Percentiles rank a stretch among this genome's conserved stretches.
These are phyloP conservation scores for Apiospora marii DNA, from an alignment of 2,329 filamentous ascomycete species.

Conservation along the genomic window DNA sequence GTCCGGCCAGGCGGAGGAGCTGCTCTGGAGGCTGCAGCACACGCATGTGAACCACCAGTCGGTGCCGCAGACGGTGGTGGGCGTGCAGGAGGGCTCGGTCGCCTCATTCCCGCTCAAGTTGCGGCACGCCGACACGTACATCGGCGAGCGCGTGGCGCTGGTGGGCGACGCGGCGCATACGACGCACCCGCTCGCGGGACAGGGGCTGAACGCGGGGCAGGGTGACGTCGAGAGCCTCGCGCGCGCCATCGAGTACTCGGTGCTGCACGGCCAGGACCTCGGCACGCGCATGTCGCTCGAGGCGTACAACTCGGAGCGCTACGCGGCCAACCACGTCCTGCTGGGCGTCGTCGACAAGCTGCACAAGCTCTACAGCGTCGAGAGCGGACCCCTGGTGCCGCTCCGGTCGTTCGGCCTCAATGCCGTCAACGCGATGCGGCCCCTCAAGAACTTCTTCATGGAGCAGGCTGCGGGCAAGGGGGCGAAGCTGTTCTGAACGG, in stretches of 20 bases:
- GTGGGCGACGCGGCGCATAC: conserved; percentile 96
- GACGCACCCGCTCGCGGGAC: conserved; percentile 91
- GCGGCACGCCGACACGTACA: conserved; percentile 93
- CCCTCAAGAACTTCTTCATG: conserved; percentile 89
- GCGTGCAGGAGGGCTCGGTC: conserved; percentile 79
- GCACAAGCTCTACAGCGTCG: conserved; percentile 89
- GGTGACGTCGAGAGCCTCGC: conserved; percentile 85
- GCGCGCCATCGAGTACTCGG: conserved; percentile 76
- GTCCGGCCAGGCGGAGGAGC: conserved; percentile 72
- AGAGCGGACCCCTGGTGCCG: conserved; percentile 80
- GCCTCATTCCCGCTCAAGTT: conserved; percentile 92
- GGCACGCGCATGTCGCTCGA: conserved; percentile 82
- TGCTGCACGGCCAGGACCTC: conserved; percentile 86
- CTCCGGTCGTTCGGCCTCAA: conserved; percentile 79
- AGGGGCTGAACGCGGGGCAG: conserved; percentile 93
- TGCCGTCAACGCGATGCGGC: conserved; percentile 76
- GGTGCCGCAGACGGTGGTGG: conserved; percentile 71
- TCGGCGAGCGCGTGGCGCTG: conserved; percentile 86
- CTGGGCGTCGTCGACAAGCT: conserved; percentile 87
- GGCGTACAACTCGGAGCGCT: conserved; percentile 81
- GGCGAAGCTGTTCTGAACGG: conserved; percentile 35
- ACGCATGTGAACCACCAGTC: conserved; percentile 62
- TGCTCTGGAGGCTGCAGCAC: conserved; percentile 83
- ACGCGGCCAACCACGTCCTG: conserved; percentile 80
- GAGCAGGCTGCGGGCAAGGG: conserved; percentile 68